Evolutionary conservation across 768 basidiomycete genomes (phyloP).

Genomic region (Suillus placidus): DNA sequence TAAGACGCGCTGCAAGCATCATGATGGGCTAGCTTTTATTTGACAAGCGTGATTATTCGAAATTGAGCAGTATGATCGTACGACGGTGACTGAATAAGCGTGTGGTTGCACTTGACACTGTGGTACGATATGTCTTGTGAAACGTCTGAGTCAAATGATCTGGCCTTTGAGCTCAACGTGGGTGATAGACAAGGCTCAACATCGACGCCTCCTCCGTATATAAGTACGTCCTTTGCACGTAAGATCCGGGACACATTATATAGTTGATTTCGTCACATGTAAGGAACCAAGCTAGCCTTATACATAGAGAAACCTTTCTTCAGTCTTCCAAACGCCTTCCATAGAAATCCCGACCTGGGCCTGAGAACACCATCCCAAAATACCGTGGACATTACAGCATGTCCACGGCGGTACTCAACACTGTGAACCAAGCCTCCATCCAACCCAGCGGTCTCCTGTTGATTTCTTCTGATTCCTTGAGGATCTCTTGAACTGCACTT

Average conservation of each 20-base stretch:
- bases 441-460: constrained; percentile 34
- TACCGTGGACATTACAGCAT: constrained; percentile 33
- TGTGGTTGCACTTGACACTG: background rate
- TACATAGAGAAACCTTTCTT: background rate
- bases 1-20: constrained; percentile 51
- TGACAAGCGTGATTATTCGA: constrained; percentile 12
- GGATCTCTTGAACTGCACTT: constrained; percentile 65
- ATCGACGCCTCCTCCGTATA: background rate
- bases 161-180: constrained; percentile 4
- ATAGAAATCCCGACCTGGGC: background rate
- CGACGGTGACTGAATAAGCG: constrained; percentile 1
- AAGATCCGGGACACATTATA: constrained; percentile 3
- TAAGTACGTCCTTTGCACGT: background rate
- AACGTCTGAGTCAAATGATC: background rate
- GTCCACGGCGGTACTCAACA: constrained; percentile 68
- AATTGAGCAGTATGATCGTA: background rate
- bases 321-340: background rate
- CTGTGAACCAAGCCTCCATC: constrained; percentile 80
- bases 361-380: constrained; percentile 10
- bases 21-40: constrained; percentile 27
- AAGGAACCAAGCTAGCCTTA: constrained; percentile 3
- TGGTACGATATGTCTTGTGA: constrained; percentile 3
- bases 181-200: background rate
- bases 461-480: constrained; percentile 47
- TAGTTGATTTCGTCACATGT: constrained; percentile 12